These are phyloP conservation scores for Boletus vermiculosoides DNA, from an alignment of 768 basidiomycete species.

Conservation along the genomic window DNA sequence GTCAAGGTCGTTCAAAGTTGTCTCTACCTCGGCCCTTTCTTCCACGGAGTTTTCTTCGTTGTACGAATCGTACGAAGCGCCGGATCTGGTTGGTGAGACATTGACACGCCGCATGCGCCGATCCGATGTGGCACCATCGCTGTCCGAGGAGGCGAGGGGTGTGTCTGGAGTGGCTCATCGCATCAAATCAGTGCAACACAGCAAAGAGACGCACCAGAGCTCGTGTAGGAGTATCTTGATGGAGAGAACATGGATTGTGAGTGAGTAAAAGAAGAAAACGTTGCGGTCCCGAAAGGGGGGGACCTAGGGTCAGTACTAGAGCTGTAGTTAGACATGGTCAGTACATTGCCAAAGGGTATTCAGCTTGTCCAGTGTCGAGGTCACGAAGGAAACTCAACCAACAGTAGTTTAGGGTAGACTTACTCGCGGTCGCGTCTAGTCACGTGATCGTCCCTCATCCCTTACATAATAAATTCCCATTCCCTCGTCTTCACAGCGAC, in stretches of 20 bases:
- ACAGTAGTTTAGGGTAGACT: conserved; percentile 38
- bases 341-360: conserved; percentile 28
- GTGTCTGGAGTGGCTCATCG: conserved; percentile 35
- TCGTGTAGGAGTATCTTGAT: conserved; percentile 57
- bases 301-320: conserved; percentile 52
- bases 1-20: conserved; percentile 62
- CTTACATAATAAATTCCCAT: conserved; percentile 18
- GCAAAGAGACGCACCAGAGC: conserved; percentile 45
- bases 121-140: conserved; percentile 45
- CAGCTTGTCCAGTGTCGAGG: conserved; percentile 18
- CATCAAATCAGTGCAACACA: background rate
- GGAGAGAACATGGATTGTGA: conserved; percentile 57
- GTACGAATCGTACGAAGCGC: conserved; percentile 47
- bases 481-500: background rate
- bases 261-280: conserved; percentile 50
- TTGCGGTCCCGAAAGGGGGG: conserved; percentile 59
- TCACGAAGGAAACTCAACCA: conserved; percentile 34
- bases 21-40: conserved; percentile 60
- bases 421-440: conserved; percentile 37
- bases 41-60: conserved; percentile 52
- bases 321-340: conserved; percentile 41
- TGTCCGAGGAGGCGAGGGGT: conserved; percentile 47
- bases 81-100: conserved; percentile 51
- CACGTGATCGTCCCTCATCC: conserved; percentile 32
- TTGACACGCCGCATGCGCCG: conserved; percentile 51